Evolutionary conservation across 2,329 filamentous ascomycete genomes (phyloP), one percentile per base, ranked within the genome.

Genomic region (Beauveria pseudobassiana): DNA sequence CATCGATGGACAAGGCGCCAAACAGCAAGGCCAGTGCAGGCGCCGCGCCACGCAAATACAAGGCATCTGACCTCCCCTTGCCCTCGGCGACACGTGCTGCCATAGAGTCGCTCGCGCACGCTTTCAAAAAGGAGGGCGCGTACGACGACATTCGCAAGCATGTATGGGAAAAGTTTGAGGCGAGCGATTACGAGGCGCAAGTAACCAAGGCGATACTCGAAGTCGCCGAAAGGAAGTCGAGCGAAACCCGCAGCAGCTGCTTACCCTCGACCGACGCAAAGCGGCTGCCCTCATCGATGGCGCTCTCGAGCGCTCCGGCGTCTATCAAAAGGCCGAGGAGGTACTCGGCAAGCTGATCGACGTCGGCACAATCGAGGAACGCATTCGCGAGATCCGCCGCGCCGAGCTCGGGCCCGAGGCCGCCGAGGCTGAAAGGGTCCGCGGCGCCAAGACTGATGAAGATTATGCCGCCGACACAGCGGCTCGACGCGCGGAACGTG

Each of bases 81-180:
- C 83, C 88, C 5, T 88, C 87, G 3, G 82, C 85, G n/a, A 90
- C 90, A 58, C 82, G 88, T 65, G 82, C 83, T 1, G 86, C 87
- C 1, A 91, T 93, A 62, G 89, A 93, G 67, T 83, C 81, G 18
- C 81, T 93, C 24, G 84, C 89, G n/a, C 87, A 90, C 70, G 87
- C 83, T 12, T 93, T 93, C 77, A 93, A 93, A 75, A 93, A 93
- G 76, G 91, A 91, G 74, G 90, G 90, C 64, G 88, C 89, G 62
- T 95, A 93, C 70, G 90, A 95, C 74, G 78, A 82, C 16, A 83
- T 93, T 65, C 86, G 90, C 64, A 93, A 91, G 71, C 83, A 89
- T 68, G 81, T 90, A 12, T 91, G 89, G 83, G 84, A 89, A 51
- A 86, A 89, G 62, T 90, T 91, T 67, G 85, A 87, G 69, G 82